Conservation (phyloP, 2,329 filamentous ascomycete species). For the Ustulina deusta region DNA sequence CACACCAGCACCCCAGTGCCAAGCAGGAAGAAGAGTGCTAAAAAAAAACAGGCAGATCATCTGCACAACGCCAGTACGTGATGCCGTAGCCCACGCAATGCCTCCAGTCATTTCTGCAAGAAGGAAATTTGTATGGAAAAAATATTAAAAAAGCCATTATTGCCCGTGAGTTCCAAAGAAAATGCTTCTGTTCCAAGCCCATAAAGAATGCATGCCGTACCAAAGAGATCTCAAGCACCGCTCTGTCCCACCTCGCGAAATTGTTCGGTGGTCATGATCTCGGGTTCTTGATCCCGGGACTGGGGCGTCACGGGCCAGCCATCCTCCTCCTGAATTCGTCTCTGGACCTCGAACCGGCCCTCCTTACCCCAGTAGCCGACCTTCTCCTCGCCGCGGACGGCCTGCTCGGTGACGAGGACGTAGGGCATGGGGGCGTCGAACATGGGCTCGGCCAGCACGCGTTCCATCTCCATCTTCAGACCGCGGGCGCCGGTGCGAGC, state of each 20-base stretch:
- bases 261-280: conserved; percentile 45
- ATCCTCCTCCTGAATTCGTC: conserved; percentile 74
- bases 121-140: not conserved
- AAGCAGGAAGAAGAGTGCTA: not conserved
- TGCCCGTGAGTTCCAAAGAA: not conserved
- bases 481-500: conserved; percentile 81
- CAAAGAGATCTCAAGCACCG: conserved; percentile 43
- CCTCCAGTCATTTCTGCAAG: conserved; percentile 1
- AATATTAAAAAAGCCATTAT: not conserved
- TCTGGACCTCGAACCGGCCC: conserved; percentile 75
- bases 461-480: conserved; percentile 83
- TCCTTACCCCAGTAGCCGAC: conserved; percentile 76
- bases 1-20: not conserved
- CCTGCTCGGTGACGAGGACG: conserved; percentile 78
- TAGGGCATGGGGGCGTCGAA: conserved; percentile 83
- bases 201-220: not conserved
- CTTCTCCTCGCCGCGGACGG: conserved; percentile 72
- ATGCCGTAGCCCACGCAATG: conserved; percentile 19
- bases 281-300: conserved; percentile 23
- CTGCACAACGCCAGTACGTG: conserved; percentile 24
- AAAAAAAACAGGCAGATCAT: not conserved
- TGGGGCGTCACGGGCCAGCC: conserved; percentile 40
- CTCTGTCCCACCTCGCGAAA: conserved; percentile 53
- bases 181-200: not conserved
- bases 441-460: conserved; percentile 82